Evolutionary conservation across 1,284 basidiomycete genomes (phyloP), one percentile per base, ranked within the genome.

Genomic region (Melampsora americana): DNA sequence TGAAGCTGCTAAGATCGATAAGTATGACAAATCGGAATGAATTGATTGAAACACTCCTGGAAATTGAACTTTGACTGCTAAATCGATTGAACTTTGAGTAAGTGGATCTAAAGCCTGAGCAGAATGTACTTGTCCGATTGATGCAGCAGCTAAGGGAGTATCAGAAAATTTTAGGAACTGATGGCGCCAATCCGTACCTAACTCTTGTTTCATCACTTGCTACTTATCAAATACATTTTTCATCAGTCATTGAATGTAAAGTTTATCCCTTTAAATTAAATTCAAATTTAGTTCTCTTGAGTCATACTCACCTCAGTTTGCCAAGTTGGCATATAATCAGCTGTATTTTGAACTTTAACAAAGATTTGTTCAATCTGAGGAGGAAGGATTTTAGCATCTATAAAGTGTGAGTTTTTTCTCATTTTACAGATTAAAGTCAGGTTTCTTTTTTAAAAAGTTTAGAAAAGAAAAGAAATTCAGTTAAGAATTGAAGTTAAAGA

Each of bases 241-340:
- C 42, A 67, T 26, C 20, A 28, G 46, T 7, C 66, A 20, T 32
- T 67, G 28, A 26, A 23, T 42, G 12, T 42, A 5, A 12, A 26
- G 18, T 35, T 59, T 1, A n/a, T 7, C 32, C 14, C 42, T 35
- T 23, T 56, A 5, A 42, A 59, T 12, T 30, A 39, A 16, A 18
- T 53, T 60, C 0, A 23, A 20, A 56, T 4, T 7, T 35, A 14
- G 11, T 60, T 42, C 20, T 42, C 42, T 9, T 2, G 44, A n/a
- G 32, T 14, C 14, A n/a, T 48, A 30, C 60, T 66, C 42, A 66
- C 64, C 61, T 95, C 92, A 88, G 97, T 91, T 83, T 99, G 96
- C 90, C 91, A 95, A 79, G 94, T 90, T 0, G 95, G 96, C 95
- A 98, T 99, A 83, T 97, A 98, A 83, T 99, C 93, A 1, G 96